Conservation (phyloP, 129 eudicot genomes). For the Solidago caesia region DNA sequence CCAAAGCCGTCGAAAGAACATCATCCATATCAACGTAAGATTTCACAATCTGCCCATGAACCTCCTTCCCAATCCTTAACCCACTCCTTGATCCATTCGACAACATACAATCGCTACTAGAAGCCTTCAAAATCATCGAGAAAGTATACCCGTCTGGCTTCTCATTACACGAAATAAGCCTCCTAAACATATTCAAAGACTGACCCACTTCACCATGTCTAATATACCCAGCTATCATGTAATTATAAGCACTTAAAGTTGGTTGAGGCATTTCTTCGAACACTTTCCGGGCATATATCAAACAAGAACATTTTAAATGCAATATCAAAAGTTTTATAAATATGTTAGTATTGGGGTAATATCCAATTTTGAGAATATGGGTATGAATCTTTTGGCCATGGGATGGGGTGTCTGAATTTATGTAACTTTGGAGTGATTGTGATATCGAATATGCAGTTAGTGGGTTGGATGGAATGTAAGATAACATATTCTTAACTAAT, state of each 20-base stretch:
- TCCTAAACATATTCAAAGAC: slow-evolving; percentile 51
- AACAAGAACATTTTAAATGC: slow-evolving; percentile 50
- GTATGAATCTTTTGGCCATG: slow-evolving; percentile 83
- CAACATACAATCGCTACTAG: slow-evolving; percentile 26
- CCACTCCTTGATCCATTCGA: slow-evolving; percentile 5
- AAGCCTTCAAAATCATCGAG: slow-evolving; percentile 81
- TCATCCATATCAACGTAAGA: slow-evolving; percentile 60
- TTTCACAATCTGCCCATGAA: slow-evolving; percentile 81
- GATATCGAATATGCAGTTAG: slow-evolving; percentile 43
- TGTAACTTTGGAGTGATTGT: slow-evolving; percentile 50
- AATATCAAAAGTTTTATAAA: slow-evolving; percentile 69
- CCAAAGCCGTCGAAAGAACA: slow-evolving; percentile 68
- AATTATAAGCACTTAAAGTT: slow-evolving; percentile 75
- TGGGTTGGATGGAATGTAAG: not conserved
- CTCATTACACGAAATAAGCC: slow-evolving; percentile 39
- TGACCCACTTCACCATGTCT: slow-evolving; percentile 44
- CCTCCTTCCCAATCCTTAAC: slow-evolving; percentile 50
- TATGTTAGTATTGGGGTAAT: slow-evolving; percentile 55
- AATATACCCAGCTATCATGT: slow-evolving; percentile 65
- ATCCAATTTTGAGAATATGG: slow-evolving; percentile 75
- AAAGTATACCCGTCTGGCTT: slow-evolving; percentile 77
- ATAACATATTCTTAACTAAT: too few relatives aligned
- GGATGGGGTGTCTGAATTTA: slow-evolving; percentile 66
- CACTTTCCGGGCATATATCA: slow-evolving; percentile 67
- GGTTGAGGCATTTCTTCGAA: slow-evolving; percentile 70